Percentiles rank a stretch among this genome's conserved stretches.
These are phyloP conservation scores for Rhizomucor miehei DNA, from an alignment of 371 early-diverging fungal species.

Conservation along the genomic window DNA sequence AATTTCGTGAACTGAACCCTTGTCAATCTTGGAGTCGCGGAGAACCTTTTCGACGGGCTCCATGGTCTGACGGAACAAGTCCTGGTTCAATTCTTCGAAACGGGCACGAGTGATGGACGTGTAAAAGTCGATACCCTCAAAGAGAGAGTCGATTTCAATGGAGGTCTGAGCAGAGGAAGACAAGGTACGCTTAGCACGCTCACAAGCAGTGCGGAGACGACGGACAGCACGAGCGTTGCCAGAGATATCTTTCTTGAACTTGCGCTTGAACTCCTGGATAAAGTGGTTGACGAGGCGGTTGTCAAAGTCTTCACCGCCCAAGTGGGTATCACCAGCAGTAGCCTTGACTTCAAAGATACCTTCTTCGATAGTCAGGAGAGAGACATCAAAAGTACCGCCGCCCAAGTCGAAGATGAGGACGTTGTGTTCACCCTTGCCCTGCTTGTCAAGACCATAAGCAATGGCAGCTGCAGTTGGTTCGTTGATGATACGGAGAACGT, in stretches of 20 bases:
- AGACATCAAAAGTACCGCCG: constrained; percentile 95
- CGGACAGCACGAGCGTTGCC: constrained; percentile 87
- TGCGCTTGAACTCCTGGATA: constrained; percentile 85
- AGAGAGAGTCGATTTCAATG: constrained; percentile 92
- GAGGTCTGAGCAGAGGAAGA: constrained; percentile 86
- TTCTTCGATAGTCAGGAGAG: constrained; percentile 82
- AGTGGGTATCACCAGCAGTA: constrained; percentile 92
- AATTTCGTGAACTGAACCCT: constrained; percentile 86
- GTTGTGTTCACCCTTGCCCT: constrained; percentile 69
- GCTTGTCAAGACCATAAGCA: constrained; percentile 86
- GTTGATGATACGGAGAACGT: constrained; percentile 84
- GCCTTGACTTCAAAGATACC: constrained; percentile 92
- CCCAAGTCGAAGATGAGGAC: constrained; percentile 92
- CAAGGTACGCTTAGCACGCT: constrained; percentile 94
- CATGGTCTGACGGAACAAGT: constrained; percentile 90
- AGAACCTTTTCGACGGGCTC: constrained; percentile 95
- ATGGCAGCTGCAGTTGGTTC: constrained; percentile 94
- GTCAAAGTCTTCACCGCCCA: constrained; percentile 98
- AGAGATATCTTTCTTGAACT: constrained; percentile 83
- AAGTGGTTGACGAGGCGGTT: constrained; percentile 89
- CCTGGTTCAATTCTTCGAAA: constrained; percentile 95
- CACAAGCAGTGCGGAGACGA: constrained; percentile 93
- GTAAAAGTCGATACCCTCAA: constrained; percentile 89
- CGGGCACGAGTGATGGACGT: constrained; percentile 94
- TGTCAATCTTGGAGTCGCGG: constrained; percentile 88